These are phyloP conservation scores for Malus hybrid DNA, from an alignment of 331 rosid species.

Conservation along the genomic window DNA sequence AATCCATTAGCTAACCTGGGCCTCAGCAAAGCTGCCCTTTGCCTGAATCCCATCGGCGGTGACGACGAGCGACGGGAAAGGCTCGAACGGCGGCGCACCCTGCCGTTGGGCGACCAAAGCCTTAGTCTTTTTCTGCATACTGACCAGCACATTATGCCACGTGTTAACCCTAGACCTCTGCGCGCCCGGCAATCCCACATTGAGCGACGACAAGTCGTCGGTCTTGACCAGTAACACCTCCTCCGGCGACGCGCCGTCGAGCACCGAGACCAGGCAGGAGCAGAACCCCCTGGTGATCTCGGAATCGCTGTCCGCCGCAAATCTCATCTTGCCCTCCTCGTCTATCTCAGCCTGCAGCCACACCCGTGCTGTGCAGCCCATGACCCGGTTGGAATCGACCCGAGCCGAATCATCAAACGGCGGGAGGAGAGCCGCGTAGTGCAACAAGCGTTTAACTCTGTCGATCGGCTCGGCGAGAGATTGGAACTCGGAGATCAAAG, in stretches of 20 bases:
- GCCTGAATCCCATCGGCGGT: constrained; percentile 64
- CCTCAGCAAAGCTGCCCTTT: constrained; percentile 86
- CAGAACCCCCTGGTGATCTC: constrained; percentile 77
- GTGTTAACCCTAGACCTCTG: constrained; percentile 80
- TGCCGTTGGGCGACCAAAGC: constrained; percentile 57
- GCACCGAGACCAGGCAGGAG: constrained; percentile 61
- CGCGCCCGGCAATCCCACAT: constrained; percentile 49
- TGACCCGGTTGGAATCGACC: constrained; percentile 72
- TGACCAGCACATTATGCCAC: constrained; percentile 83
- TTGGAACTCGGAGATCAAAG: constrained; percentile 44
- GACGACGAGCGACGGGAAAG: constrained; percentile 69
- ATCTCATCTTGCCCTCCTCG: constrained; percentile 51
- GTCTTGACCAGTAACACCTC: constrained; percentile 56
- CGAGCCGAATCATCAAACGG: constrained; percentile 33
- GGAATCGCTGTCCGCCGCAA: constrained; percentile 85
- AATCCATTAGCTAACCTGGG: constrained; percentile 58
- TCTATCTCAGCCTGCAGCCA: constrained; percentile 67
- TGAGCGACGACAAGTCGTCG: constrained; percentile 58
- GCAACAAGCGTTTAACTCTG: constrained; percentile 52
- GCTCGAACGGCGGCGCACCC: constrained; percentile 52
- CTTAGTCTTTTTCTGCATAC: constrained; percentile 74
- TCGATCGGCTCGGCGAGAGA: constrained; percentile 53
- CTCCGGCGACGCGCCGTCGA: constrained; percentile 64
- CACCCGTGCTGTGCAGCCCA: constrained; percentile 94
- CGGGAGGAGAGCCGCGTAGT: constrained; percentile 41